phyloP scores from a whole-genome alignment of 345 rosid species.

The Eucalyptus victrix region DNA sequence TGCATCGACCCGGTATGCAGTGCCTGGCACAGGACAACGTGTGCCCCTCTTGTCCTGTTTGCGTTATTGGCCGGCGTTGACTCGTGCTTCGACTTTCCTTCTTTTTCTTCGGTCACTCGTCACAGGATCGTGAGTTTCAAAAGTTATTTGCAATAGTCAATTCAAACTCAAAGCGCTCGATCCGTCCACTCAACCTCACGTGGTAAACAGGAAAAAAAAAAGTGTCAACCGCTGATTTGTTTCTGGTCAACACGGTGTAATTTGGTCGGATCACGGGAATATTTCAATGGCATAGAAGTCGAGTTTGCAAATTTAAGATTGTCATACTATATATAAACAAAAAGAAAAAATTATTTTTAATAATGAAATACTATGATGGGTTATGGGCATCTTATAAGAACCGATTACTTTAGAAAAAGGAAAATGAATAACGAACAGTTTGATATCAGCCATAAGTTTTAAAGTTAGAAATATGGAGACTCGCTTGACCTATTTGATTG shows the following conservation, averaged over 20 bases:
- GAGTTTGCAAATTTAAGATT: neutral
- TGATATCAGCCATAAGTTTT: neutral
- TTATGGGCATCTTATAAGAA: fast-evolving
- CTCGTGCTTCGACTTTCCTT: neutral
- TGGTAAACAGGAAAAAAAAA: neutral
- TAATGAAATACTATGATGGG: no score
- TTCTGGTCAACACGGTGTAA: neutral
- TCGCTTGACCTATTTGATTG: fast-evolving
- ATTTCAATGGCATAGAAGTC: neutral
- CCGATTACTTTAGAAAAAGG: no score
- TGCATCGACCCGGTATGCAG: neutral
- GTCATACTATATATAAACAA: no score
- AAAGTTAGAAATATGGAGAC: neutral
- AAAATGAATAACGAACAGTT: neutral
- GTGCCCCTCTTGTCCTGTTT: neutral
- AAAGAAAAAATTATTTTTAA: no score
- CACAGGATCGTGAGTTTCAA: neutral
- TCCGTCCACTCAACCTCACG: neutral
- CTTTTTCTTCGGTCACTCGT: neutral
- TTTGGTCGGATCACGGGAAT: neutral
- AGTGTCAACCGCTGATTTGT: neutral
- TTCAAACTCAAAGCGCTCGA: neutral
- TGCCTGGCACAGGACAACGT: neutral
- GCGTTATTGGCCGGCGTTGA: neutral
- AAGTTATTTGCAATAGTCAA: neutral